Conservation (phyloP, 306 rosid species). For the Lathyrus aphaca region DNA sequence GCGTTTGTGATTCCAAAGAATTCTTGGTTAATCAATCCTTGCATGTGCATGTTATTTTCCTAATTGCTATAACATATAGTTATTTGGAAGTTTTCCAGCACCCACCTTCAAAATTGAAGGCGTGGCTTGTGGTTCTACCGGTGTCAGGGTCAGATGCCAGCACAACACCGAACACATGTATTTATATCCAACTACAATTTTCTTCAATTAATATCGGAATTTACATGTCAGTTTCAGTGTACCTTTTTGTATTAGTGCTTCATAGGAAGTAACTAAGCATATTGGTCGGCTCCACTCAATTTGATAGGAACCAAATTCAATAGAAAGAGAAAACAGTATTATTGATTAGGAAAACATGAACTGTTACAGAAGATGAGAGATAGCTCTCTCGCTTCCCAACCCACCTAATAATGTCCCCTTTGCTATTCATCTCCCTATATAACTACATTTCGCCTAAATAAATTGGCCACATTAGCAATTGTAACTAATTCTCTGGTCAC, state of each 20-base stretch:
- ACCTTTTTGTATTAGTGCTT: too few species aligned
- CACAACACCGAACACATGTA: too few species aligned
- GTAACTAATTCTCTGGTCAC: too few species aligned
- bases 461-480: too few species aligned
- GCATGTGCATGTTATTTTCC: slow-evolving; percentile 4
- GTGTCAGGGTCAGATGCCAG: too few species aligned
- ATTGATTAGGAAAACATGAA: not conserved
- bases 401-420: not conserved
- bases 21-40: not conserved
- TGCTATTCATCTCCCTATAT: not conserved
- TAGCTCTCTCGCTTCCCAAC: not conserved
- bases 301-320: not conserved
- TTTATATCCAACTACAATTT: too few species aligned
- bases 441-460: too few species aligned
- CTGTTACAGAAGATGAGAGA: not conserved
- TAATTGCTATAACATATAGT: not conserved
- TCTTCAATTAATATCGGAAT: too few species aligned
- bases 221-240: too few species aligned
- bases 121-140: too few species aligned
- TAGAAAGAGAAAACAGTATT: not conserved
- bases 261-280: not conserved
- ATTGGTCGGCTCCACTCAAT: not conserved
- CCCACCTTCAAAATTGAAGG: too few species aligned
- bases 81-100: not conserved
- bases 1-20: not conserved